Conservation (phyloP, 148 eudicot genomes). For the Amaranthus palmeri region DNA sequence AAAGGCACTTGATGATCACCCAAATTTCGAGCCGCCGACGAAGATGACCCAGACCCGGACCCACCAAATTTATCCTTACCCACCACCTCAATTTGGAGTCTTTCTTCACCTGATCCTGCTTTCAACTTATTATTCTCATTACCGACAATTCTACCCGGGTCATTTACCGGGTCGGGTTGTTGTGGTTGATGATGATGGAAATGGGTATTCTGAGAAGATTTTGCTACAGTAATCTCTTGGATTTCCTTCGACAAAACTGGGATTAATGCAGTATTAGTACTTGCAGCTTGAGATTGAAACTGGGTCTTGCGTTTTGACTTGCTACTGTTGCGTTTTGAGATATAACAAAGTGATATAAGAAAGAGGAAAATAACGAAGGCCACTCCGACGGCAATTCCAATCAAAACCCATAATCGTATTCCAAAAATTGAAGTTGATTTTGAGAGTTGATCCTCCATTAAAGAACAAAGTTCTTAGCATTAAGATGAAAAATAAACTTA, state of each 20-base stretch:
- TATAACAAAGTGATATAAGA: constrained; percentile 43
- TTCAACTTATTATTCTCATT: constrained; percentile 1
- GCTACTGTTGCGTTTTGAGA: constrained; percentile 30
- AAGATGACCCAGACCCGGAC: constrained; percentile 21
- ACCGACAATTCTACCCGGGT: constrained; percentile 14
- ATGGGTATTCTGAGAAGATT: constrained; percentile 6
- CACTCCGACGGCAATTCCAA: constrained; percentile 45
- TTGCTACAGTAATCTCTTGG: constrained; percentile 27
- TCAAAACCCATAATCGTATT: constrained; percentile 41
- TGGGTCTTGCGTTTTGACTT: constrained; percentile 8
- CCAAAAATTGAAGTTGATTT: constrained; percentile 49
- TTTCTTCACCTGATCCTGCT: constrained; percentile 14
- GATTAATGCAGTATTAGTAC: constrained; percentile 11
- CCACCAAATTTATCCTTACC: constrained; percentile 23
- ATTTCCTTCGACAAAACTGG: constrained; percentile 31
- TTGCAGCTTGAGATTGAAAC: constrained; percentile 7
- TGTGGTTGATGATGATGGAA: constrained; percentile 2
- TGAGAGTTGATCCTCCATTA: constrained; percentile 47
- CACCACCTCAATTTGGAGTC: constrained; percentile 31
- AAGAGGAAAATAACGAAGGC: constrained; percentile 45
- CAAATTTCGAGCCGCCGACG: constrained; percentile 11
- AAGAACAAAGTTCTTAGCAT: background rate
- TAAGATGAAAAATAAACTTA: background rate
- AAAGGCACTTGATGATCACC: constrained; percentile 16
- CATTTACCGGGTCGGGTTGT: constrained; percentile 17